Evolutionary conservation across 768 basidiomycete species (phyloP).

Genomic region (Boletus edulis): DNA sequence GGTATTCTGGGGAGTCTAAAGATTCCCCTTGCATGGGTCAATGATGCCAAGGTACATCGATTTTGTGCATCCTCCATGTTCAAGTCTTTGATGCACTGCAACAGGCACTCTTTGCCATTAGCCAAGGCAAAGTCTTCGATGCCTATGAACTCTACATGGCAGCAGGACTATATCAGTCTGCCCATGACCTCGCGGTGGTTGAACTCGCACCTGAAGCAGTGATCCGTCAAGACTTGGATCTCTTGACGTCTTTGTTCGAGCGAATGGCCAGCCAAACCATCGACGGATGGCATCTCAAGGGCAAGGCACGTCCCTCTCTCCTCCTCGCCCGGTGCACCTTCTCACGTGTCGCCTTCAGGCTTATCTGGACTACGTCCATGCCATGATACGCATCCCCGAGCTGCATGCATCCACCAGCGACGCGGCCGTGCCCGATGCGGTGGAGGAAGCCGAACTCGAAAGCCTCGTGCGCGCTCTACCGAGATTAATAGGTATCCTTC

Average conservation of each 20-base stretch:
- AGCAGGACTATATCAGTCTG: conserved; percentile 66
- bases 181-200: conserved; percentile 82
- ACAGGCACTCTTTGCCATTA: conserved; percentile 67
- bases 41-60: conserved; percentile 73
- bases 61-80: background rate
- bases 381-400: conserved; percentile 58
- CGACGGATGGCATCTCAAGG: conserved; percentile 78
- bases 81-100: background rate
- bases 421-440: conserved; percentile 43
- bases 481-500: conserved; percentile 62
- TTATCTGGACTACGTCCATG: conserved; percentile 70
- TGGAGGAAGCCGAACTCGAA: conserved; percentile 54
- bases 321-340: background rate
- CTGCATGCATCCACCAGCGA: conserved; percentile 46
- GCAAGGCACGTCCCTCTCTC: conserved; percentile 55
- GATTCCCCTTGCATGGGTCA: conserved; percentile 85
- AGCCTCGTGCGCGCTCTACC: conserved; percentile 58
- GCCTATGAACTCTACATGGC: conserved; percentile 77
- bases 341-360: conserved; percentile 38
- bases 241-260: conserved; percentile 68
- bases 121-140: conserved; percentile 58
- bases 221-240: conserved; percentile 49
- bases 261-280: conserved; percentile 57
- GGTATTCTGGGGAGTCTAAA: conserved; percentile 74
- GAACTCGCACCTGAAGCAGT: conserved; percentile 89